phyloP scores from a whole-genome alignment of 352 stramenopile genomes.

The Globisporangium paroecandrum region DNA sequence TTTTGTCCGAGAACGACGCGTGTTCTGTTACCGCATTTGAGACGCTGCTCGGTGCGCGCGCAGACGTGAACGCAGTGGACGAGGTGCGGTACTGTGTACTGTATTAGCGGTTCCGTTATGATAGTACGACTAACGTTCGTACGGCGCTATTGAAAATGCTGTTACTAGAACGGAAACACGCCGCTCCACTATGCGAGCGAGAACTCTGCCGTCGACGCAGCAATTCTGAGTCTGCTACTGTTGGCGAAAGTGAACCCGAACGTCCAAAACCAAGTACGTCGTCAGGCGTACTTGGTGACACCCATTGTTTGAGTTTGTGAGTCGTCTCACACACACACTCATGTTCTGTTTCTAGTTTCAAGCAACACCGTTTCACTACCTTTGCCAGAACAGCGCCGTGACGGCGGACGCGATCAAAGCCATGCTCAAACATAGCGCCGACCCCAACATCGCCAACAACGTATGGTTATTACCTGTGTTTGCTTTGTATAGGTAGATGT shows the following conservation, averaged over 20 bases:
- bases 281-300: background rate
- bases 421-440: constrained; percentile 54
- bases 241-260: constrained; percentile 44
- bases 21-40: constrained; percentile 32
- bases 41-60: constrained; percentile 37
- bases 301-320: constrained; percentile 1
- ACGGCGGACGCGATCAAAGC: constrained; percentile 36
- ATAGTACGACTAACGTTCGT: background rate
- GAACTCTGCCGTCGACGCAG: constrained; percentile 37
- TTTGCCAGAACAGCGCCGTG: constrained; percentile 63
- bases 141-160: background rate
- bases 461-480: constrained; percentile 22
- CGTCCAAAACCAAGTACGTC: constrained; percentile 59
- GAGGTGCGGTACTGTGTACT: constrained; percentile 20
- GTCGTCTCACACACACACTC: background rate
- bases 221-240: constrained; percentile 41
- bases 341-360: constrained; percentile 44
- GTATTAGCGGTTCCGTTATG: background rate
- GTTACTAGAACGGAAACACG: constrained; percentile 53
- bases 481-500: too few species aligned
- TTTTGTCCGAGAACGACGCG: constrained; percentile 72
- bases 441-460: constrained; percentile 77
- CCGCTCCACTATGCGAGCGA: constrained; percentile 62
- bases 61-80: constrained; percentile 46
- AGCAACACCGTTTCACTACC: constrained; percentile 65